Percentiles rank a stretch among this genome's conserved stretches.
phyloP scores from a whole-genome alignment of 108 stramenopile species.

The Heterococcus sp. region DNA sequence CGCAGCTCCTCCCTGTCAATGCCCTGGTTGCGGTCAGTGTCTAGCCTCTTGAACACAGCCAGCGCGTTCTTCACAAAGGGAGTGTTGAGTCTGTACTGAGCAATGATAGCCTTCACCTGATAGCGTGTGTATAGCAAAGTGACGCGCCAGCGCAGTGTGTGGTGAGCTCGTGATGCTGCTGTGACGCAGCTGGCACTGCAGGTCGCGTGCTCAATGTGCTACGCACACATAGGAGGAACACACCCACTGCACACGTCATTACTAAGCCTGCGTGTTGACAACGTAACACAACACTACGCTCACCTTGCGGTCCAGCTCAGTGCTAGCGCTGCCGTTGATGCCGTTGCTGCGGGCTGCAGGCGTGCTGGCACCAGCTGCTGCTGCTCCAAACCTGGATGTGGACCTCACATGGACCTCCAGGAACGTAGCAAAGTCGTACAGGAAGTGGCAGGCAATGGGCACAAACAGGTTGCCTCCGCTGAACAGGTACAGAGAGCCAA shows the following conservation, averaged over 20 bases:
- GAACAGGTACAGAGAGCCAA: constrained; percentile 33
- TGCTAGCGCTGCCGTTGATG: too few relatives aligned
- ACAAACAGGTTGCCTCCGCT: constrained; percentile 32
- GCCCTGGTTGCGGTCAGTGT: background rate
- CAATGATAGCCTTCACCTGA: background rate
- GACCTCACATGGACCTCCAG: background rate
- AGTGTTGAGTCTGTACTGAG: background rate
- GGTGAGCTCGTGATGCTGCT: too few relatives aligned
- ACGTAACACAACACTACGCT: too few relatives aligned
- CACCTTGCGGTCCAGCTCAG: too few relatives aligned
- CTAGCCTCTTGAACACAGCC: background rate
- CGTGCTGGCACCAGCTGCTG: background rate
- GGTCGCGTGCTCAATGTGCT: too few relatives aligned
- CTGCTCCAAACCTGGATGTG: background rate
- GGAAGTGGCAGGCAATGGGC: constrained; percentile 21
- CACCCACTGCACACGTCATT: too few relatives aligned
- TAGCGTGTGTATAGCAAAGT: background rate
- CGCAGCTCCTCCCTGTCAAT: background rate
- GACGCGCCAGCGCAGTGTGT: too few relatives aligned
- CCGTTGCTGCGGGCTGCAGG: background rate
- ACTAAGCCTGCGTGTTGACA: too few relatives aligned
- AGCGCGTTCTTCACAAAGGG: background rate
- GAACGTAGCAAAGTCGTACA: constrained; percentile 36
- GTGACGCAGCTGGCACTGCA: too few relatives aligned
- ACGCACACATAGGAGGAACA: too few relatives aligned